Percentiles rank a stretch among this genome's conserved stretches.
These are phyloP conservation scores for Blastocrithidia nonstop DNA, from an alignment of 208 protist genomes.

Conservation along the genomic window DNA sequence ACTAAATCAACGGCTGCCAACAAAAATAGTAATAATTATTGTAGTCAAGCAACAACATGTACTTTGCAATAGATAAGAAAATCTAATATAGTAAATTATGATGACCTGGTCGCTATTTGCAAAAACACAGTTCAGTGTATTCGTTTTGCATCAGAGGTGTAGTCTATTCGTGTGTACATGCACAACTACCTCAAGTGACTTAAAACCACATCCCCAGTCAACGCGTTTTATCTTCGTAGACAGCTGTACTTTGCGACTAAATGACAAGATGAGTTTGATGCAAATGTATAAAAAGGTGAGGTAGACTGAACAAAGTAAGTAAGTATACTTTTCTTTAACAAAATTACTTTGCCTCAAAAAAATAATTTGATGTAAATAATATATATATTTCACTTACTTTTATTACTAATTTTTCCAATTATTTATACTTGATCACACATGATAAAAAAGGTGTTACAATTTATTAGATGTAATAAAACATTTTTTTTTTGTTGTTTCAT, in stretches of 20 bases:
- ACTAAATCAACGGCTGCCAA: too few species aligned
- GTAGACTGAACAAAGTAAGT: too few species aligned
- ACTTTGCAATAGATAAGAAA: too few species aligned
- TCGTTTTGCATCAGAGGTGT: slow-evolving; percentile 57
- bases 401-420: too few species aligned
- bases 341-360: neutral
- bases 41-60: too few species aligned
- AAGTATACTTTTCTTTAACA: neutral
- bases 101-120: slow-evolving; percentile 35
- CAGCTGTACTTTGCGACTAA: slow-evolving; percentile 66
- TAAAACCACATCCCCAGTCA: slow-evolving; percentile 6
- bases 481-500: neutral
- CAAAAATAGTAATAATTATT: too few species aligned
- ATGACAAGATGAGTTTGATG: slow-evolving; percentile 64
- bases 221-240: slow-evolving; percentile 57
- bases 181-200: slow-evolving; percentile 29
- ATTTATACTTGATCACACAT: too few species aligned
- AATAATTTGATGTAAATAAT: neutral
- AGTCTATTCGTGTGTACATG: slow-evolving; percentile 41
- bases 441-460: too few species aligned
- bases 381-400: neutral
- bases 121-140: slow-evolving; percentile 72
- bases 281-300: slow-evolving; percentile 17
- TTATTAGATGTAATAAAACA: neutral
- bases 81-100: too few species aligned